Conservation (phyloP, 176 grass and related monocot species). For the Oryza longistaminata region DNA sequence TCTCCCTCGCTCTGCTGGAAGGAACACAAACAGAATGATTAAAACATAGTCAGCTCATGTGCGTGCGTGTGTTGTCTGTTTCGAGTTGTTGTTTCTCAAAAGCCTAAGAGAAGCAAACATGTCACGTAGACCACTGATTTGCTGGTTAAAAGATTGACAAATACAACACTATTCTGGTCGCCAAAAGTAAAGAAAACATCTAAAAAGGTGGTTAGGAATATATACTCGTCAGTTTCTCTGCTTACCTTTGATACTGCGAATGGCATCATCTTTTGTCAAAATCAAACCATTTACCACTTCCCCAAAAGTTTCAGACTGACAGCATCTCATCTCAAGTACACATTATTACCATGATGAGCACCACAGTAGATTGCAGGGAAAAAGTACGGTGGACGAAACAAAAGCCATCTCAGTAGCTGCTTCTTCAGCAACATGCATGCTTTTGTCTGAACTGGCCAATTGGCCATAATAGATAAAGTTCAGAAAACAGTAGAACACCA, state of each 20-base stretch:
- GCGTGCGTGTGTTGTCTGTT: slow-evolving; percentile 59
- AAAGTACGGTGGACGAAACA: slow-evolving; percentile 41
- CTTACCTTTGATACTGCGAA: slow-evolving; percentile 36
- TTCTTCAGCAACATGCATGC: slow-evolving; percentile 52
- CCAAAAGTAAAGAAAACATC: slow-evolving; percentile 9
- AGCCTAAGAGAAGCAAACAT: slow-evolving; percentile 31
- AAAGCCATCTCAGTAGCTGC: slow-evolving; percentile 41
- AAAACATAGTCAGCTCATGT: slow-evolving; percentile 50
- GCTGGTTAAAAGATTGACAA: slow-evolving; percentile 54
- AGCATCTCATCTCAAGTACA: slow-evolving; percentile 43
- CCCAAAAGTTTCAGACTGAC: slow-evolving; percentile 33
- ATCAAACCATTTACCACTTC: slow-evolving; percentile 53
- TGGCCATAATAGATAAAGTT: slow-evolving; percentile 32
- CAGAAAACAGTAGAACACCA: slow-evolving; percentile 35
- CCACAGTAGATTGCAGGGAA: slow-evolving; percentile 44
- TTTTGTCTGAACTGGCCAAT: slow-evolving; percentile 23
- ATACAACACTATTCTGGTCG: slow-evolving; percentile 31
- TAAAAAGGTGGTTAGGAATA: slow-evolving; percentile 26
- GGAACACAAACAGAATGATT: slow-evolving; percentile 47
- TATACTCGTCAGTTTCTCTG: slow-evolving; percentile 37
- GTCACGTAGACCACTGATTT: slow-evolving; percentile 28
- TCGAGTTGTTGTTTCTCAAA: slow-evolving; percentile 34
- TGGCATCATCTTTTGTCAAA: slow-evolving; percentile 50
- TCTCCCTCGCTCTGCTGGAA: neutral
- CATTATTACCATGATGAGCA: slow-evolving; percentile 50